Base-by-base conservation (phyloP, 2,329 filamentous ascomycete species). In the Verticillium tricorpus region DNA sequence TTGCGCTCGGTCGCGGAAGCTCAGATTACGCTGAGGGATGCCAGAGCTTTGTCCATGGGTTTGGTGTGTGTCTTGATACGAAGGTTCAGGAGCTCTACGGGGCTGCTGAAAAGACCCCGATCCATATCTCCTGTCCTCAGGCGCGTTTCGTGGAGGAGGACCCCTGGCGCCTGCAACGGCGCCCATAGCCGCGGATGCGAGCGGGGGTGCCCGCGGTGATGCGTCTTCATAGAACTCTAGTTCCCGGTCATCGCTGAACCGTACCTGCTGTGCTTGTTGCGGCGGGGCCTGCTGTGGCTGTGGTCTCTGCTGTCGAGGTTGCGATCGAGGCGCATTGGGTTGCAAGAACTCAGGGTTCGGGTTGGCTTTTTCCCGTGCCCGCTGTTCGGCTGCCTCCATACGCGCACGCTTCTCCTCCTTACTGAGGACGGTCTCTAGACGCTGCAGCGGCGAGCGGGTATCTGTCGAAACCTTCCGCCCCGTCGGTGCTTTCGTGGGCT, bases 321-420 rank as follows among this genome's bases (percentile, higher is more conserved):
- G 68, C 9, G 40, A 19, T 54, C 54, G 54, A 12, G n/a, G 45
- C 19, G 19, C 45, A 11, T 32, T 56, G 2, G 58, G 58, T 34
- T 64, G 63, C 22, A 65, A 59, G 19, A 65, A 67, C 66, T 66
- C 57, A 5, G 65, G 62, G 60, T 65, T 61, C 28, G 76, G 73
- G 40, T 81, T 81, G 14, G 78, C 80, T 67, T 81, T 82, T 70
- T 94, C 88, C 67, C 88, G 85, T 19, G 89, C 85, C 54, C 85
- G 84, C 67, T 87, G 82, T 73, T 97, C 94, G 6, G 92, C 92
- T 69, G 94, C 90, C 72, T 93, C 85, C 5, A 94, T 87, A 56
- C 92, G 85, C 9, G 93, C 92, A 66, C 94, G 85, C 75, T 96
- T 96, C 76, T 97, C 93, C 77, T 97, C 93, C 74, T 97, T 98